These are phyloP conservation scores for Coelastrella sp. DNA, from an alignment of 139 green algal genomes.

Conservation along the genomic window DNA sequence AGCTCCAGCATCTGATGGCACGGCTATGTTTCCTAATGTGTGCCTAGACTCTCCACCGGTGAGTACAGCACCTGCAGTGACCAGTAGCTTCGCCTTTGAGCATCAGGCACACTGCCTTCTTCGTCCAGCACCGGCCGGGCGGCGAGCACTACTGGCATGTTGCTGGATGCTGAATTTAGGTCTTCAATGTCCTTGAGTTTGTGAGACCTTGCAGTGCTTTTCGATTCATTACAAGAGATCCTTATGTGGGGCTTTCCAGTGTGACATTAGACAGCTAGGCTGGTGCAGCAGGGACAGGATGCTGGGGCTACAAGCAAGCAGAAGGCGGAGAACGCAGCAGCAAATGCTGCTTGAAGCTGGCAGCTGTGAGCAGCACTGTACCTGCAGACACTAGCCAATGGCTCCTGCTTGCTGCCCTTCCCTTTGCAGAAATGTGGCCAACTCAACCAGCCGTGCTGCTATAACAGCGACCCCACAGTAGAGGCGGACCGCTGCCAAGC, in stretches of 20 bases:
- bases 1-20: not conserved
- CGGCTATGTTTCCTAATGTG: not conserved
- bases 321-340: not conserved
- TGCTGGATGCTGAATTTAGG: too few relatives aligned
- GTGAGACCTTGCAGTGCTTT: too few relatives aligned
- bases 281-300: too few relatives aligned
- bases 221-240: too few relatives aligned
- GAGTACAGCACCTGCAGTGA: not conserved
- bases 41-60: conserved; percentile 18
- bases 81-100: not conserved
- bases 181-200: too few relatives aligned
- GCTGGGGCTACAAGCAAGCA: too few relatives aligned
- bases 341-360: not conserved
- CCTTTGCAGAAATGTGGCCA: conserved; percentile 31
- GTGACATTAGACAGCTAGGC: too few relatives aligned
- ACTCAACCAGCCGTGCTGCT: conserved; percentile 42
- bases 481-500: not conserved
- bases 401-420: not conserved
- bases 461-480: conserved; percentile 24
- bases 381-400: too few relatives aligned
- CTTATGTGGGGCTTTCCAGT: too few relatives aligned
- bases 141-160: too few relatives aligned
- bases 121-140: not conserved
- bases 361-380: too few relatives aligned
- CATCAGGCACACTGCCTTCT: too few relatives aligned